Conservation (phyloP, 2,329 filamentous ascomycete genomes). For the Incumbomyces delicatus region DNA sequence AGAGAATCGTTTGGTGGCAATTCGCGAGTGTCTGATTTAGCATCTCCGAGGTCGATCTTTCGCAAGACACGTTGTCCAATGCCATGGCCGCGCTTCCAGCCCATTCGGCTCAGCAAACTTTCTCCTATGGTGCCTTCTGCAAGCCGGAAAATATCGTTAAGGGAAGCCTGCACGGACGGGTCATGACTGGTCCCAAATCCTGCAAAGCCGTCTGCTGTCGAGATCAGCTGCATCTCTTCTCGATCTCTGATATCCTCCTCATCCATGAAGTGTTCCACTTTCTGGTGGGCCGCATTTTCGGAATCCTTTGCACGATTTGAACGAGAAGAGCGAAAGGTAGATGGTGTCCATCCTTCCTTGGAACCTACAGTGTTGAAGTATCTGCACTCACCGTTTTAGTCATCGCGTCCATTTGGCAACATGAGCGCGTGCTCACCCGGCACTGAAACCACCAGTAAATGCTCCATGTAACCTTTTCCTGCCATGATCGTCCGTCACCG, state of each 20-base stretch:
- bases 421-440: conserved; percentile 57
- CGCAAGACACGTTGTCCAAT: conserved; percentile 78
- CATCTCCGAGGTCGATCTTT: conserved; percentile 42
- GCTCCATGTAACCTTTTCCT: conserved; percentile 87
- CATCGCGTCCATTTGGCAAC: conserved; percentile 23
- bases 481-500: conserved; percentile 85
- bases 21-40: conserved; percentile 49
- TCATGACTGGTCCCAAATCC: conserved; percentile 62
- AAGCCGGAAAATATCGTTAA: conserved; percentile 63
- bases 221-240: conserved; percentile 63
- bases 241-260: conserved; percentile 87
- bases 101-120: conserved; percentile 81
- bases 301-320: conserved; percentile 63
- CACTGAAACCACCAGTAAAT: conserved; percentile 93
- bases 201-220: conserved; percentile 64
- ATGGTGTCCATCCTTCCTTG: conserved; percentile 94
- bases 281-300: conserved; percentile 41
- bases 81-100: conserved; percentile 89
- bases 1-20: conserved; percentile 76
- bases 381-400: conserved; percentile 40
- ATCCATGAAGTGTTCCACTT: conserved; percentile 92
- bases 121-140: conserved; percentile 78
- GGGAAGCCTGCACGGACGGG: conserved; percentile 39
- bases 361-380: conserved; percentile 98
- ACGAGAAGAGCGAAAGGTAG: conserved; percentile 84